A percentile compares a stretch with the other conserved stretches of the same genome.
These are phyloP conservation scores for Suillus plorans DNA, from an alignment of 768 basidiomycete species.

Conservation along the genomic window DNA sequence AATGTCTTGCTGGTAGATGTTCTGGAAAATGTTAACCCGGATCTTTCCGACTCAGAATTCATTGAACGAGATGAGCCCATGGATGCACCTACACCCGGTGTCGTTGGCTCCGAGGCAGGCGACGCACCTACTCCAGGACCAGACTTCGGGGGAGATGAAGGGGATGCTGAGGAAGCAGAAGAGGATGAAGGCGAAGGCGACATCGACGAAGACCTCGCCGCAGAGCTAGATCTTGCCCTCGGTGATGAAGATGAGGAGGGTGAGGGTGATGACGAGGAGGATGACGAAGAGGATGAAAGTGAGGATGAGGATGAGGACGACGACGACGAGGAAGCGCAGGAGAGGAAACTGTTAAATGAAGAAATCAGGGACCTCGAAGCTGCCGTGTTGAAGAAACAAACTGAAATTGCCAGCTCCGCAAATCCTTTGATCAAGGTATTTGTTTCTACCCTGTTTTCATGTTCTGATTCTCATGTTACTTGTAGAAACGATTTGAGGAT, in stretches of 20 bases:
- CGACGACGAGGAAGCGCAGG: constrained; percentile 78
- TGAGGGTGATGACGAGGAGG: constrained; percentile 72
- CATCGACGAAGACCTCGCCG: constrained; percentile 86
- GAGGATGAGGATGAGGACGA: constrained; percentile 58
- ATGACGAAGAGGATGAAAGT: constrained; percentile 50
- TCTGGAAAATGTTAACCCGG: constrained; percentile 88
- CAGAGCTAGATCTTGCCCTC: constrained; percentile 85
- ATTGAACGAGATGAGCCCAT: constrained; percentile 63
- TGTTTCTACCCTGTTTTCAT: not conserved
- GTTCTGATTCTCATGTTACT: not conserved
- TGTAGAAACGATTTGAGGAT: constrained; percentile 90
- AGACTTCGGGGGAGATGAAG: constrained; percentile 56
- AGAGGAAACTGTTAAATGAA: constrained; percentile 78
- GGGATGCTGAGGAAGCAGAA: constrained; percentile 60
- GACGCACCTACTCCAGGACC: constrained; percentile 57
- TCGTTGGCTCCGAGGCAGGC: constrained; percentile 60
- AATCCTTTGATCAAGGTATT: constrained; percentile 85
- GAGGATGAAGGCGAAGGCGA: constrained; percentile 70
- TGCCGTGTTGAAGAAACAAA: constrained; percentile 82
- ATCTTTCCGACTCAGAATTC: constrained; percentile 87
- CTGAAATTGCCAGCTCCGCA: constrained; percentile 77
- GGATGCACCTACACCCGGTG: constrained; percentile 72
- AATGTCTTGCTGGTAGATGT: constrained; percentile 51
- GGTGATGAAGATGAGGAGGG: constrained; percentile 63
- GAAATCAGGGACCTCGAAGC: constrained; percentile 88